Evolutionary conservation across 441 rosid genomes (phyloP).

Genomic region (Metrosideros polymorpha): DNA sequence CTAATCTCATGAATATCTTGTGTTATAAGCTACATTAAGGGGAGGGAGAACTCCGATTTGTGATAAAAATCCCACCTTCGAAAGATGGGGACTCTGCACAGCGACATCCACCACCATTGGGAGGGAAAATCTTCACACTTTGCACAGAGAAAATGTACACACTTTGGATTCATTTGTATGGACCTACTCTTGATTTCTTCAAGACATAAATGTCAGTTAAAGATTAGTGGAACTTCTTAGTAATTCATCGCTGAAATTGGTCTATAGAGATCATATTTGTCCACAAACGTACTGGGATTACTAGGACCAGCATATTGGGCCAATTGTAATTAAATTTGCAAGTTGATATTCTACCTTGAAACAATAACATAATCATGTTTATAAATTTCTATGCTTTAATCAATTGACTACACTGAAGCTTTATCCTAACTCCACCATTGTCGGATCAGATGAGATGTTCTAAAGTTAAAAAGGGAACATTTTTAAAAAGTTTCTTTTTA

Average conservation of each 20-base stretch:
- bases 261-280: neutral
- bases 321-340: neutral
- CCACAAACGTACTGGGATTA: neutral
- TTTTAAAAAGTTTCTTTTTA: too few species aligned
- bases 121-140: too few species aligned
- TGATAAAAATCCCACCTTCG: neutral
- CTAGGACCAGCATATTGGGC: neutral
- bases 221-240: neutral
- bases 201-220: neutral
- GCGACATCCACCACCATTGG: neutral
- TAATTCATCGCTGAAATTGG: neutral
- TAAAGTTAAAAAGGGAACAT: neutral
- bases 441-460: neutral
- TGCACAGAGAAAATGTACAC: too few species aligned
- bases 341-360: too few species aligned
- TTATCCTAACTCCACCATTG: too few species aligned
- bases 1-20: too few species aligned
- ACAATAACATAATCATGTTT: neutral
- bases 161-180: too few species aligned
- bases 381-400: neutral
- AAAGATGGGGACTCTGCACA: neutral
- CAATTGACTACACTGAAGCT: rapidly evolving
- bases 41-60: too few species aligned
- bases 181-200: too few species aligned
- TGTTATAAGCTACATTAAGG: too few species aligned